Base-by-base conservation (phyloP, 306 rosid species). In the Inga oerstediana region DNA sequence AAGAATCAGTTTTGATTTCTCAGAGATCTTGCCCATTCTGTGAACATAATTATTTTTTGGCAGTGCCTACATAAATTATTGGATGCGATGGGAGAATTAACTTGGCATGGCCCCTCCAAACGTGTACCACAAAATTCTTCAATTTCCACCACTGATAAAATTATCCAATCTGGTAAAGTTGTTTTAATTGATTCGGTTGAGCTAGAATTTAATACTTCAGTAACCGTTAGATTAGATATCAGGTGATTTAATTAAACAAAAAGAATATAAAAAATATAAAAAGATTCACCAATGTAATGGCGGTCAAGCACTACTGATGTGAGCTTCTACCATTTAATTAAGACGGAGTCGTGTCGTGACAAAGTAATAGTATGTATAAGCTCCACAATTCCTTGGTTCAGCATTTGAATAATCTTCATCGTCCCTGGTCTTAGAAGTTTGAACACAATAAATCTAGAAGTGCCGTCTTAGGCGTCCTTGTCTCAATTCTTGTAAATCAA, bases 401-500 rank as follows among this genome's bases (percentile, higher is more conserved):
- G 14, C 35, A 6, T 43, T n/a, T 10, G 20, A 43, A 44, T 43
- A 4, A 20, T 39, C 9, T 41, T 71, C 5, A 5, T 44, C 11
- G 44, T 39, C 27, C 11, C 51, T 10, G 2, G n/a, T 65, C 43
- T 65, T 65, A 0, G 9, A 37, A 8, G 24, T 68, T 19, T 69
- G 74, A 69, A 10, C 74, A 16, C 6, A 7, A 22, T 22, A 72
- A 72, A 46, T 59, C 66, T 46, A 72, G 4, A 24, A 45, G 27
- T 19, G 59, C 76, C 59, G 41, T 22, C 76, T 46, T 3, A 13
- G 20, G 15, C 22, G 59, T 46, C 75, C 0, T n/a, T 5, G 17
- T 45, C 76, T 72, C 41, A 24, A 24, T 43, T 46, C 59, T 27
- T 72, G 39, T 13, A 72, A 72, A 72, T 45, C 76, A 72, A 45